phyloP scores from a whole-genome alignment of 2,329 filamentous ascomycete species.

The Ambrosiella xylebori region DNA sequence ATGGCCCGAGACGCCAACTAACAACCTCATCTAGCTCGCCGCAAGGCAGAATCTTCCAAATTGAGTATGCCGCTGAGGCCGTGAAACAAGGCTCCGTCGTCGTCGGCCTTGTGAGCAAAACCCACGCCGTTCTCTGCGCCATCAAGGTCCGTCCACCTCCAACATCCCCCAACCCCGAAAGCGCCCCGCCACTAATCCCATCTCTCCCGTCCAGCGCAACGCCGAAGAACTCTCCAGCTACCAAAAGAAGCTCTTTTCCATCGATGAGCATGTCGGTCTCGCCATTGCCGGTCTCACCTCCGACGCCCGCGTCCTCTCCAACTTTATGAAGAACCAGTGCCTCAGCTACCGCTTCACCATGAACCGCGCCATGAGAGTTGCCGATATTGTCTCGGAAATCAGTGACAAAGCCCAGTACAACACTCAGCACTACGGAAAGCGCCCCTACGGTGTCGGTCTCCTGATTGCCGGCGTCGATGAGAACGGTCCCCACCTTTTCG shows the following conservation, averaged over 20 bases:
- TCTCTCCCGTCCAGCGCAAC: slow-evolving; percentile 51
- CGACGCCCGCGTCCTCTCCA: slow-evolving; percentile 95
- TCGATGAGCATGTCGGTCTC: slow-evolving; percentile 90
- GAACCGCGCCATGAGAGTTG: slow-evolving; percentile 79
- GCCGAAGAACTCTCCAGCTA: slow-evolving; percentile 98
- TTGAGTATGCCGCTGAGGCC: slow-evolving; percentile 96
- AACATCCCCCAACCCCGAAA: background rate
- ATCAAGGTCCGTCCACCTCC: slow-evolving; percentile 55
- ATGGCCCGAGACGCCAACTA: background rate
- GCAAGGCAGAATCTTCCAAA: slow-evolving; percentile 98
- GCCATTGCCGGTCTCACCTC: slow-evolving; percentile 94
- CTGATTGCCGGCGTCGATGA: slow-evolving; percentile 86
- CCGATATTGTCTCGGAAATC: slow-evolving; percentile 78
- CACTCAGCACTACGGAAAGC: slow-evolving; percentile 87
- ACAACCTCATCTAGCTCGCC: slow-evolving; percentile 51
- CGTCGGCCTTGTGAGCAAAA: slow-evolving; percentile 93
- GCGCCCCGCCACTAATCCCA: background rate
- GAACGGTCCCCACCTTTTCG: slow-evolving; percentile 85
- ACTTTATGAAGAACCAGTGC: slow-evolving; percentile 99
- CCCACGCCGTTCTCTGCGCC: slow-evolving; percentile 86
- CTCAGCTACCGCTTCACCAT: slow-evolving; percentile 91
- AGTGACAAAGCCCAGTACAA: slow-evolving; percentile 94
- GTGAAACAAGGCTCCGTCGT: slow-evolving; percentile 98
- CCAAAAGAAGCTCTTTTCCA: slow-evolving; percentile 96
- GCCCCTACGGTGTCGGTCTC: slow-evolving; percentile 79